phyloP scores from a whole-genome alignment of 2,329 filamentous ascomycete genomes.

The Fusarium bulbicola region DNA sequence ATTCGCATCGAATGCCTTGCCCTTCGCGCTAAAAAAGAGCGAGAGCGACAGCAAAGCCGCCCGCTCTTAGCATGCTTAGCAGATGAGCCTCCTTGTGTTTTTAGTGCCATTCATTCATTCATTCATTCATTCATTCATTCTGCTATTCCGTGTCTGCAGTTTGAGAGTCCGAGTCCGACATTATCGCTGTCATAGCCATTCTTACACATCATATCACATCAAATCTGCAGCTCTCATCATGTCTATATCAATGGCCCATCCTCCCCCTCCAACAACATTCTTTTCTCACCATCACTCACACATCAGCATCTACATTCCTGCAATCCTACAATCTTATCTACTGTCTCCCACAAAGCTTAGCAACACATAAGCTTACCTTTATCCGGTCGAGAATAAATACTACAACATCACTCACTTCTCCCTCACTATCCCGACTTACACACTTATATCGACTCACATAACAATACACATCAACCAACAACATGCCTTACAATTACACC shows the following conservation, averaged over 20 bases:
- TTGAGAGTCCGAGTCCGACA: conserved; percentile 17
- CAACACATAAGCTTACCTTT: conserved; percentile 23
- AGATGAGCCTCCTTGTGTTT: conserved; percentile 17
- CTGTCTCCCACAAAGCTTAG: not conserved
- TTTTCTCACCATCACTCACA: conserved; percentile 13
- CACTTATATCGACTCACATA: not conserved
- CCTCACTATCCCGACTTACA: not conserved
- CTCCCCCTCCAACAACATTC: conserved; percentile 9
- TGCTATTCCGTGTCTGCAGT: not conserved
- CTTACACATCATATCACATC: not conserved
- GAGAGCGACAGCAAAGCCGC: conserved; percentile 15
- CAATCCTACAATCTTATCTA: not conserved
- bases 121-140: not conserved
- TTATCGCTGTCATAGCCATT: not conserved
- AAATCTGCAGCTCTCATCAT: not conserved
- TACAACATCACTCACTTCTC: not conserved
- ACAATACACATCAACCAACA: not conserved
- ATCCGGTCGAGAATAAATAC: not conserved
- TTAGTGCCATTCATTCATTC: not conserved
- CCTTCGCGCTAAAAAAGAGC: not conserved
- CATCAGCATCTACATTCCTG: not conserved
- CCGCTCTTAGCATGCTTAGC: not conserved
- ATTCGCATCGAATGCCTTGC: not conserved
- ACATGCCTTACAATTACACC: conserved; percentile 37
- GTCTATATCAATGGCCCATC: conserved; percentile 23